Base-by-base conservation (phyloP, 805 yeast genomes). In the Candida ortonii region DNA sequence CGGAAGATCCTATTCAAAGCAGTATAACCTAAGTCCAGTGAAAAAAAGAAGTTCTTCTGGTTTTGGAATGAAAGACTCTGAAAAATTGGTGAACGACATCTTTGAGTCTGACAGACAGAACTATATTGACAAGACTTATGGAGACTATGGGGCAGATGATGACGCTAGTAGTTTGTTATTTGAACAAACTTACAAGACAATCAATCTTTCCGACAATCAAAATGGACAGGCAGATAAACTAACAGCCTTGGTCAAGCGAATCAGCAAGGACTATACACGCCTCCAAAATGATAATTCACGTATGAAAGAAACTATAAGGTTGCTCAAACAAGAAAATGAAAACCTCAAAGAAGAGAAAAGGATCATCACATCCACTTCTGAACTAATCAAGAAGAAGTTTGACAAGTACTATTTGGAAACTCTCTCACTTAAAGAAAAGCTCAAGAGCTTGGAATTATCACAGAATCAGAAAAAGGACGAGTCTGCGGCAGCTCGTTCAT, bases 21-120 rank as follows among this genome's bases (percentile, higher is more conserved):
- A 29, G 10, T 44, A 53, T 16, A 55, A 50, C 27, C 33, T 58
- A 16, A 55, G 60, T 35, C 60, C 60, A 2, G 23, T 51, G 13
- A 53, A 53, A 25, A 40, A 31, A 12, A 33, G 38, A 14, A 32
- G 37, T n/a, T 22, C 37, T 7, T n/a, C 30, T 4, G 24, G 40
- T 1, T 36, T 41, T 14, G 49, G 43, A 7, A 32, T 39, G 20
- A 44, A 50, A 22, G 57, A 56, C 12, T 45, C 59, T 8, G 52
- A 56, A 28, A 43, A 49, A 12, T 37, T 54, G 7, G 44, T 44
- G 11, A 46, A 42, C 33, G 56, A 52, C 30, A 34, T 53, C 21
- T 48, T 46, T 30, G 50, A 42, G 33, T 36, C 41, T 14, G 50
- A 38, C 34, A 50, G 25, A 30, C 45, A 34, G 41, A 39, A 25